Conservation (phyloP, 768 basidiomycete species). For the Tricholoma hemisulphureum region DNA sequence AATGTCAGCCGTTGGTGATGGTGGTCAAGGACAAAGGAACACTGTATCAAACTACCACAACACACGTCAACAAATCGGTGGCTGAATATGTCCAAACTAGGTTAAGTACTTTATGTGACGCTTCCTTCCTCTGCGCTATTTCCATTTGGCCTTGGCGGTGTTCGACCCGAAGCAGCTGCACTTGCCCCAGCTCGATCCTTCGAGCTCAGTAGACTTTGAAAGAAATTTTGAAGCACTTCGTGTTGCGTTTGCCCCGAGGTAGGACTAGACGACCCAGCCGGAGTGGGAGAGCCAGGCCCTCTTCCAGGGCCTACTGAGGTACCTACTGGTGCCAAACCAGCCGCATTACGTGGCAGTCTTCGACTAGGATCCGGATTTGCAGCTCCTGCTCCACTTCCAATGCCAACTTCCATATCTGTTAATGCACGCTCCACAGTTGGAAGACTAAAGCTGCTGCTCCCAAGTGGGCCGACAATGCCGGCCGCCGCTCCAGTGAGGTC, state of each 20-base stretch:
- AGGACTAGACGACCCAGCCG: conserved; percentile 40
- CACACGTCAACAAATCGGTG: conserved; percentile 34
- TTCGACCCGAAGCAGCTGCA: conserved; percentile 21
- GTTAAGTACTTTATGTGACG: conserved; percentile 19
- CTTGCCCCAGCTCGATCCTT: conserved; percentile 51
- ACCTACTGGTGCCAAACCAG: conserved; percentile 40
- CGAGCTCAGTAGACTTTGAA: conserved; percentile 74
- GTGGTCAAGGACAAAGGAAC: conserved; percentile 28
- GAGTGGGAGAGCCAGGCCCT: conserved; percentile 40
- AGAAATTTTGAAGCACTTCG: conserved; percentile 85
- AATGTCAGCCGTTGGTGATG: conserved; percentile 20
- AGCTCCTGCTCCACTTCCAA: conserved; percentile 28
- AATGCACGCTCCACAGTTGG: conserved; percentile 88
- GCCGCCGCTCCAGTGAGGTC: conserved; percentile 56
- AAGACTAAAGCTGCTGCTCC: conserved; percentile 79
- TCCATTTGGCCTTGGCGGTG: conserved; percentile 34
- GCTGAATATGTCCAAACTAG: conserved; percentile 19
- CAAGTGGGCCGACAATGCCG: conserved; percentile 92
- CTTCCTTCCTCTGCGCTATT: conserved; percentile 37
- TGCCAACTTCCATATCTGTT: conserved; percentile 78
- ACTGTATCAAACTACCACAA: conserved; percentile 27
- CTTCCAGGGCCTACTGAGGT: conserved; percentile 33
- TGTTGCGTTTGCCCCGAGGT: conserved; percentile 67
- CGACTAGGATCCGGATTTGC: conserved; percentile 19
- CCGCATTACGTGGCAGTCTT: conserved; percentile 28